A percentile compares a stretch with the other conserved stretches of the same genome.
Conservation (phyloP, 1,284 basidiomycete genomes). For the Entoloma clypeatum region DNA sequence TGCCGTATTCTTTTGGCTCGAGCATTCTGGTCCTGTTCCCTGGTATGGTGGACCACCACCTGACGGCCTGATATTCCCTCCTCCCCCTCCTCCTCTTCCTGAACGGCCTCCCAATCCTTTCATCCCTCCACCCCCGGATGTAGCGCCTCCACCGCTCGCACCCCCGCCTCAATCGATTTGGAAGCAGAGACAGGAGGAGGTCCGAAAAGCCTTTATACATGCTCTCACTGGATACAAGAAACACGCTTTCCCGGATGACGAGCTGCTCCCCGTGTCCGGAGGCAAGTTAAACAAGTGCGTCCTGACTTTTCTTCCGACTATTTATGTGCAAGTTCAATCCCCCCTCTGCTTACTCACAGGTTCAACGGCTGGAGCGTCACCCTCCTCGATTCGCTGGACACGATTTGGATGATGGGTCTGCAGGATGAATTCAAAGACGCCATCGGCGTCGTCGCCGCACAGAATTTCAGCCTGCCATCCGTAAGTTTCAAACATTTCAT, state of each 20-base stretch:
- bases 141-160: too few species aligned
- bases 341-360: constrained; percentile 31
- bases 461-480: constrained; percentile 47
- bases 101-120: too few species aligned
- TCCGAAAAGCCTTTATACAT: constrained; percentile 55
- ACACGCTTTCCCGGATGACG: constrained; percentile 55
- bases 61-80: too few species aligned
- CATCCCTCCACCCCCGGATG: too few species aligned
- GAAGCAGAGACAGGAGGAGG: too few species aligned
- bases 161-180: too few species aligned
- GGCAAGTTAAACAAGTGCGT: constrained; percentile 36
- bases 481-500: constrained; percentile 37
- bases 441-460: constrained; percentile 50
- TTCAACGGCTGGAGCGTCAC: constrained; percentile 79
- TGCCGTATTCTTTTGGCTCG: too few species aligned
- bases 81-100: too few species aligned
- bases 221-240: constrained; percentile 55
- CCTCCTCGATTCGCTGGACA: constrained; percentile 72
- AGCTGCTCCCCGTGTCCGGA: constrained; percentile 50
- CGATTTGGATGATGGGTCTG: constrained; percentile 55
- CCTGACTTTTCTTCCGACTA: not conserved
- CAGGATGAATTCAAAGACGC: constrained; percentile 62
- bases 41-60: too few species aligned
- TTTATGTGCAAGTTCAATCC: not conserved
- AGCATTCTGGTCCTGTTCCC: too few species aligned